Evolutionary conservation across 1,284 basidiomycete genomes (phyloP).

Genomic region (Pyrrhoderma lamaoense): DNA sequence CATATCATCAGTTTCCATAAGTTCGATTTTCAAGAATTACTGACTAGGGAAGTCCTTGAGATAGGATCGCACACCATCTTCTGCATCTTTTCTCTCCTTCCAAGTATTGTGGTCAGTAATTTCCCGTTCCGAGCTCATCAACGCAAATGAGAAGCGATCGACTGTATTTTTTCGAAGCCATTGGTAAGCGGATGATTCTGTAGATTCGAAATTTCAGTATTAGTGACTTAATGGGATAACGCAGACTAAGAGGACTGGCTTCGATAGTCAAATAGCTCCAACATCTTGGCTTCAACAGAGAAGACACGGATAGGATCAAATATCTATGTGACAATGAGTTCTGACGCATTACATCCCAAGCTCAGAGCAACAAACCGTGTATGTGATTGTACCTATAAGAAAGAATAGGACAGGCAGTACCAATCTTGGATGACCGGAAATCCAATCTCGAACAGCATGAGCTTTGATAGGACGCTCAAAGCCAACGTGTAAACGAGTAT

Average conservation of each 20-base stretch:
- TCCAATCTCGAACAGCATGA: slow-evolving; percentile 78
- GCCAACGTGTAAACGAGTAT: slow-evolving; percentile 56
- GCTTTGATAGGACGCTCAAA: slow-evolving; percentile 75
- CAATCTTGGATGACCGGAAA: slow-evolving; percentile 80
- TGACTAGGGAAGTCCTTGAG: slow-evolving; percentile 67
- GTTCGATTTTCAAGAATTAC: slow-evolving; percentile 19
- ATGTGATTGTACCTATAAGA: slow-evolving; percentile 81
- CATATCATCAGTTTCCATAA: neutral
- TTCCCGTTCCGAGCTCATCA: slow-evolving; percentile 8
- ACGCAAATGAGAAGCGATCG: slow-evolving; percentile 37
- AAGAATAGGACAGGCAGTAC: slow-evolving; percentile 82
- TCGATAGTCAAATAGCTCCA: slow-evolving; percentile 75
- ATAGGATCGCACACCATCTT: slow-evolving; percentile 60
- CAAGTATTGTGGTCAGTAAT: slow-evolving; percentile 37
- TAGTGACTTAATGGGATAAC: neutral
- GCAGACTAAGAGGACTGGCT: slow-evolving; percentile 31
- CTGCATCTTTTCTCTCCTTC: slow-evolving; percentile 79
- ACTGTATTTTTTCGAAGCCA: slow-evolving; percentile 59
- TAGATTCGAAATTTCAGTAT: neutral
- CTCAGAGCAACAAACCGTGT: slow-evolving; percentile 50
- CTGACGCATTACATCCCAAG: neutral
- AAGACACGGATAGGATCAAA: slow-evolving; percentile 89
- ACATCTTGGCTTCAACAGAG: slow-evolving; percentile 78
- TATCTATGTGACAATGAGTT: slow-evolving; percentile 41
- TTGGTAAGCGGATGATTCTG: slow-evolving; percentile 57